Percentiles rank a stretch among this genome's conserved stretches.
Evolutionary conservation across 768 basidiomycete genomes (phyloP).

Genomic region (Collybiopsis luxurians): DNA sequence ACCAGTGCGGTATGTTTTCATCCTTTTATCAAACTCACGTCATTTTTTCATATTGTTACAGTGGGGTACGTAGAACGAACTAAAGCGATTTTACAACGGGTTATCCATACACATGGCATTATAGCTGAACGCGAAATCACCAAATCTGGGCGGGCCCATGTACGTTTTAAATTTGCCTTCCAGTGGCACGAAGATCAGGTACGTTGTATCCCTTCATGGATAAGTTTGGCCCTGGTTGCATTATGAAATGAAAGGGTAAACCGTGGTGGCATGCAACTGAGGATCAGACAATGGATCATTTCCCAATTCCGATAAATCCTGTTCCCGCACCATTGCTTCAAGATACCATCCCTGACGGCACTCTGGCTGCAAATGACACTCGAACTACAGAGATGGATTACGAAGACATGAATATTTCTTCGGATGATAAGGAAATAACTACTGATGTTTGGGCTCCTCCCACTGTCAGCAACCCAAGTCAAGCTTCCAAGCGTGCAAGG

Average conservation of each 20-base stretch:
- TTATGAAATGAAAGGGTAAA: slow-evolving; percentile 27
- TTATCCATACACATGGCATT: background rate
- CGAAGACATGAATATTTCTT: background rate
- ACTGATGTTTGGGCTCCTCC: no score
- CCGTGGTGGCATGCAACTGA: slow-evolving; percentile 41
- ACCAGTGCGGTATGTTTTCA: slow-evolving; percentile 35
- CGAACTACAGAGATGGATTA: background rate
- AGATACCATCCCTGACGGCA: background rate
- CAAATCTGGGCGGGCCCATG: slow-evolving; percentile 10
- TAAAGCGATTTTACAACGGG: no score
- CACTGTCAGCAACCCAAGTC: background rate
- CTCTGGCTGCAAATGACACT: background rate
- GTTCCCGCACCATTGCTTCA: background rate
- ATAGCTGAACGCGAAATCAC: slow-evolving; percentile 61
- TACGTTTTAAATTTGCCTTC: slow-evolving; percentile 81
- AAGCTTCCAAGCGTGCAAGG: background rate
- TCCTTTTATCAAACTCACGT: no score
- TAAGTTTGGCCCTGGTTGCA: background rate
- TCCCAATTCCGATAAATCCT: background rate
- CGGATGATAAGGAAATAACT: no score
- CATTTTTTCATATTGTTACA: no score
- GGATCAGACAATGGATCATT: background rate
- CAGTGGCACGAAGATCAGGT: slow-evolving; percentile 80
- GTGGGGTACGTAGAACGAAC: slow-evolving; percentile 58
- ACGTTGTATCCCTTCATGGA: background rate